Evolutionary conservation across 2,329 filamentous ascomycete genomes (phyloP), one percentile per base, ranked within the genome.

Genomic region (Aspergillus ustus): DNA sequence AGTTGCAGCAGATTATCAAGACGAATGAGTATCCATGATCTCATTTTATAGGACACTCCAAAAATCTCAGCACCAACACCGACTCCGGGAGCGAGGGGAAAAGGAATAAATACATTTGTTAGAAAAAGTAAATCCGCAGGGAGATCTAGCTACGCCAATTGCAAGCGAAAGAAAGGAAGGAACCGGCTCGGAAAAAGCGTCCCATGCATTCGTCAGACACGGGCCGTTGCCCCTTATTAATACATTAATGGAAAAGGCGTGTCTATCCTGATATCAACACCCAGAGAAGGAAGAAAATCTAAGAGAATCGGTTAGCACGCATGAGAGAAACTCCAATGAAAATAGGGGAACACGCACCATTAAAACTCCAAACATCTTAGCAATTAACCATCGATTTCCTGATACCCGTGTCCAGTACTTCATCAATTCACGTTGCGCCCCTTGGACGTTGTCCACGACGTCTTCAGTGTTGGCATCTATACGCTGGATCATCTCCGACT

Each of bases 391-490:
- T 66, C 95, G 85, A 81, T 99, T 99, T 65, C 93, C 92, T 60
- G 92, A 95, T 29, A 98, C 93, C 45, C 93, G 86, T 29, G 88
- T 90, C 94, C 95, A 99, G 79, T 98, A 99, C 77, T 97, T 97
- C 80, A 99, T 87, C 72, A 99, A 77, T 78, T 99, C 94, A 65
- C 93, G 85, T 75, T 99, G 95, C 6, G 95, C 95, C 19, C 95
- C 95, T 73, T 97, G 88, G n/a, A 99, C 94, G 70, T 99, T 99
- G 73, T 98, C 94, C 58, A 99, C 94, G 6, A 99, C 92, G 70
- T 97, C 93, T 73, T 99, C 95, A 1, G 94, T 97, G 77, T 98
- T 97, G 67, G 94, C 94, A 72, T 98, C 94, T 73, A 97, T 97
- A 53, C 94, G 85, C 78, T 98, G 92, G 67, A 99, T 96, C 90